phyloP scores from a whole-genome alignment of 2,329 filamentous ascomycete species.

The Sphaerulina populicola region DNA sequence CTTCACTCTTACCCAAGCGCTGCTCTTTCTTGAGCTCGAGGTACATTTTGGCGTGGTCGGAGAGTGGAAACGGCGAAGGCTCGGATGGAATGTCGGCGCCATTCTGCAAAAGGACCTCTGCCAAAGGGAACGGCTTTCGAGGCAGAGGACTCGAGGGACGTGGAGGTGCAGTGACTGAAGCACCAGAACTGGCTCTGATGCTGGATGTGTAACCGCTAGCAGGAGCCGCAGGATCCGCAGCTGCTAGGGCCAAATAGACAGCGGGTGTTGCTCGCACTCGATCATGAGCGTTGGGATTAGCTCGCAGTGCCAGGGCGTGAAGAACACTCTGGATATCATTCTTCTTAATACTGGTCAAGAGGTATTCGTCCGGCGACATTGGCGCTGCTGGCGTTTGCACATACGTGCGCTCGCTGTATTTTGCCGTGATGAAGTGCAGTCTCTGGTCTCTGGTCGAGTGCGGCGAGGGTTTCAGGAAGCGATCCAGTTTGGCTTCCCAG shows the following conservation, averaged over 20 bases:
- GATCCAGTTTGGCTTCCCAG: conserved; percentile 82
- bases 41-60: conserved; percentile 70
- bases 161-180: conserved; percentile 28
- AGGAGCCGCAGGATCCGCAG: conserved; percentile 81
- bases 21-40: conserved; percentile 65
- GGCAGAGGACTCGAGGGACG: conserved; percentile 26
- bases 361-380: conserved; percentile 77
- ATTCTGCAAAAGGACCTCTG: conserved; percentile 86
- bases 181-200: conserved; percentile 22
- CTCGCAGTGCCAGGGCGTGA: conserved; percentile 76
- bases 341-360: conserved; percentile 87
- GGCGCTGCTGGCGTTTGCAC: conserved; percentile 57
- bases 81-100: conserved; percentile 74
- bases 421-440: conserved; percentile 87
- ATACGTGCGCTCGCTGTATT: conserved; percentile 79
- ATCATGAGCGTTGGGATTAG: conserved; percentile 79
- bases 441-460: conserved; percentile 81
- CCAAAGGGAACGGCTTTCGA: conserved; percentile 66
- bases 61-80: conserved; percentile 74
- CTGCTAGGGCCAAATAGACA: conserved; percentile 82
- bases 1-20: conserved; percentile 31
- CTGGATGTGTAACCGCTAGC: conserved; percentile 34
- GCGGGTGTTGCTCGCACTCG: conserved; percentile 80
- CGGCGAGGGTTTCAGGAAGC: conserved; percentile 61
- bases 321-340: conserved; percentile 92